phyloP scores from a whole-genome alignment of 192 early-diverging fungal genomes.

The Coemansia sp. region DNA sequence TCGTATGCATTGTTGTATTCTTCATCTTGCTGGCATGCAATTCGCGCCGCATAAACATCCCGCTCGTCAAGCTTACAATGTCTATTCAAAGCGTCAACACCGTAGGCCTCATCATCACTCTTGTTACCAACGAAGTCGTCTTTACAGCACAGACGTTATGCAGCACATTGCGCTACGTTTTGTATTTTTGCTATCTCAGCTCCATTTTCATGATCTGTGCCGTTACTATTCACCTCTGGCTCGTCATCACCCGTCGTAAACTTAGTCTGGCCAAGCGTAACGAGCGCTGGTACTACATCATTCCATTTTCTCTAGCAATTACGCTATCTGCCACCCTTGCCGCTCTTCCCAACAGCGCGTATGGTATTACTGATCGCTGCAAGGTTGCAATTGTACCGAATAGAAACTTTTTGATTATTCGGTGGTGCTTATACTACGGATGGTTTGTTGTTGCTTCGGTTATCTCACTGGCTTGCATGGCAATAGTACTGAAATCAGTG shows the following conservation, averaged over 20 bases:
- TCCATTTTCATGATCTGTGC: conserved; percentile 56
- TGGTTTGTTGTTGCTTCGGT: conserved; percentile 51
- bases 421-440: conserved; percentile 54
- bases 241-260: conserved; percentile 50
- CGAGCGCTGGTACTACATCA: conserved; percentile 57
- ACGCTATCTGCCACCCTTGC: conserved; percentile 33
- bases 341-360: conserved; percentile 44
- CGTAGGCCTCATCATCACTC: conserved; percentile 39
- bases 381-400: conserved; percentile 22
- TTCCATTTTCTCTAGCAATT: conserved; percentile 42
- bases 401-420: conserved; percentile 32
- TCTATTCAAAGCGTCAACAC: conserved; percentile 49
- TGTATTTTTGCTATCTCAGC: conserved; percentile 50
- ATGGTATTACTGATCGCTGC: conserved; percentile 31
- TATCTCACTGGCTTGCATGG: conserved; percentile 50
- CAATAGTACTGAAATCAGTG: conserved; percentile 39
- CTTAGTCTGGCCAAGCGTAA: conserved; percentile 35
- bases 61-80: conserved; percentile 51
- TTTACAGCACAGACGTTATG: conserved; percentile 34
- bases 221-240: conserved; percentile 50
- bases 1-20: conserved; percentile 33
- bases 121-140: conserved; percentile 28
- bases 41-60: conserved; percentile 44
- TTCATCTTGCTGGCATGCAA: conserved; percentile 42
- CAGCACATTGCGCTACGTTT: conserved; percentile 45